Evolutionary conservation across 2,329 filamentous ascomycete genomes (phyloP).

Genomic region (Tympanopsis confertula): DNA sequence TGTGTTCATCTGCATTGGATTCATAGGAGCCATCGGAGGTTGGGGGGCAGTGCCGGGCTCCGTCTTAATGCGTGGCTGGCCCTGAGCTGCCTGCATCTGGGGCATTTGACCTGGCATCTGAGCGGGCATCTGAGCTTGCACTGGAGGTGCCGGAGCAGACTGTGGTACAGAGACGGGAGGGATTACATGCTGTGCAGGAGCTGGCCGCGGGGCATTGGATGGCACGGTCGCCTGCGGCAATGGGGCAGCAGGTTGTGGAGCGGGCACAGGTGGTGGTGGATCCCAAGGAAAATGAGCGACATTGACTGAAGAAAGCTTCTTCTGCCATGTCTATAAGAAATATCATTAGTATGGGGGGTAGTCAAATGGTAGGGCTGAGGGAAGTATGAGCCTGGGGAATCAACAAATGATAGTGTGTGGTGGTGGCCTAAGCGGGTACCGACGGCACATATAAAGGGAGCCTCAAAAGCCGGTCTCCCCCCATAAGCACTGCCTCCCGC

Average conservation of each 20-base stretch:
- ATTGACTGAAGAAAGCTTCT: slow-evolving; percentile 72
- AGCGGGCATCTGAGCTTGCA: slow-evolving; percentile 15
- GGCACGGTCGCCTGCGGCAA: slow-evolving; percentile 10
- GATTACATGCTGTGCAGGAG: slow-evolving; percentile 13
- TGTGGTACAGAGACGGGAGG: slow-evolving; percentile 9
- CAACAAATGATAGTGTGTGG: background rate
- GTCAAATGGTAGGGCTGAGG: slow-evolving; percentile 4
- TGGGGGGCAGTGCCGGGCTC: slow-evolving; percentile 30
- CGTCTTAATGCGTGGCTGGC: slow-evolving; percentile 33
- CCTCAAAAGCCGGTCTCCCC: slow-evolving; percentile 20
- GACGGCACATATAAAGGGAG: slow-evolving; percentile 22
- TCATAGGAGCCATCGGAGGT: slow-evolving; percentile 17
- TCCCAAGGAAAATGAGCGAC: slow-evolving; percentile 94
- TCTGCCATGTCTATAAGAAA: slow-evolving; percentile 71
- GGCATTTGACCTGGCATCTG: slow-evolving; percentile 16
- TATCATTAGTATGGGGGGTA: slow-evolving; percentile 3
- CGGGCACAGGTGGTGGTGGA: slow-evolving; percentile 58
- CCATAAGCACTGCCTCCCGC: slow-evolving; percentile 21
- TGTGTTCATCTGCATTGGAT: slow-evolving; percentile 17
- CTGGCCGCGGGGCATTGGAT: slow-evolving; percentile 7
- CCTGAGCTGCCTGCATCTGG: slow-evolving; percentile 15
- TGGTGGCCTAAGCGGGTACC: slow-evolving; percentile 12
- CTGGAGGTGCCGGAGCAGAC: slow-evolving; percentile 11
- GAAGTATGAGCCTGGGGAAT: background rate
- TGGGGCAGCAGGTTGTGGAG: slow-evolving; percentile 23